Conservation (phyloP, 768 basidiomycete species). For the Leccinum boreale region DNA sequence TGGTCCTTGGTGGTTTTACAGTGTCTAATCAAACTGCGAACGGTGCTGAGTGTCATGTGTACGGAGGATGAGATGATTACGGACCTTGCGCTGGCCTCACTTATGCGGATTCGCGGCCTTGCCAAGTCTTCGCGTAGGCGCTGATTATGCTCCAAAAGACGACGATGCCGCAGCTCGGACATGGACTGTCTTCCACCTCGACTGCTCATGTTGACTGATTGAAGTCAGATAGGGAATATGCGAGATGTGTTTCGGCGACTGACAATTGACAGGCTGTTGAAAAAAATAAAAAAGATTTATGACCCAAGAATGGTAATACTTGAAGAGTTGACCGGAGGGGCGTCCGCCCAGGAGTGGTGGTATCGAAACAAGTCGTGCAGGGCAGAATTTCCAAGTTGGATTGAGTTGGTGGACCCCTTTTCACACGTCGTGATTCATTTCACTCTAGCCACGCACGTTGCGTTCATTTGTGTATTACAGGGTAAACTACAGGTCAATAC, state of each 20-base stretch:
- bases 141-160: conserved; percentile 77
- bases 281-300: not conserved
- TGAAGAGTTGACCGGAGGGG: conserved; percentile 2
- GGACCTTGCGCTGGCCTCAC: conserved; percentile 68
- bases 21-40: conserved; percentile 61
- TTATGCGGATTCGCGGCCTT: conserved; percentile 66
- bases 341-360: conserved; percentile 5
- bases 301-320: not conserved
- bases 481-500: conserved; percentile 21
- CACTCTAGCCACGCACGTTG: not conserved
- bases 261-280: conserved; percentile 2
- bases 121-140: conserved; percentile 70
- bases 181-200: conserved; percentile 68
- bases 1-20: conserved; percentile 74
- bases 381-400: conserved; percentile 2
- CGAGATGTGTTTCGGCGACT: conserved; percentile 3
- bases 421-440: conserved; percentile 23
- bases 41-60: conserved; percentile 4
- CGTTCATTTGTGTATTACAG: not conserved
- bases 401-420: not conserved
- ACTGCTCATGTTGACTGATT: conserved; percentile 46
- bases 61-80: conserved; percentile 20
- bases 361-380: conserved; percentile 6
- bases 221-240: conserved; percentile 1
- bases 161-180: conserved; percentile 79